Base-by-base conservation (phyloP, 2,329 filamentous ascomycete species). In the Lasiodiplodia theobromae region DNA sequence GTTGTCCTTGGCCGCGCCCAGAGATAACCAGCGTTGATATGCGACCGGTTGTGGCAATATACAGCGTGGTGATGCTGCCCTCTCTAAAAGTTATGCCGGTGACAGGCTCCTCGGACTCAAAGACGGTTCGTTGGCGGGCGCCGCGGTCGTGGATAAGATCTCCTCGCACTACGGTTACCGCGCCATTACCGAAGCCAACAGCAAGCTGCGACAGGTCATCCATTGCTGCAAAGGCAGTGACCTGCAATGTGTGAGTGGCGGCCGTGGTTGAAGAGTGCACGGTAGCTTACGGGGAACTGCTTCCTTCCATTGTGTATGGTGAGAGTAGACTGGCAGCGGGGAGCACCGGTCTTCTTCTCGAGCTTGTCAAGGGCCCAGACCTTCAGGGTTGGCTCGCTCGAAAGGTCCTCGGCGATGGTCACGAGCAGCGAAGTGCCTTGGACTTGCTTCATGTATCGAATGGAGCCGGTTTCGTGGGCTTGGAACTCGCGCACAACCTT, bases 361-460 rank as follows among this genome's bases (percentile, higher is more conserved):
- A 91, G 86, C 81, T 94, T 96, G 78, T 98, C 94, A 73, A 99
- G 85, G 25, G 93, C 95, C 96, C 96, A 99, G n/a, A 98, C 95
- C 79, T 97, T 98, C 70, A 99, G 82, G 23, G 95, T 87, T 0
- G 96, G 95, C 74, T 98, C 94, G 74, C 88, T 91, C 49, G 92
- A 92, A 65, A 97, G 84, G 75, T 98, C 94, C 80, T 99, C 96
- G 69, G 91, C 88, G 69, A 95, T 85, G 0, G 96, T 98, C 44
- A 97, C 89, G 34, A 99, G 85, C 71, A 97, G 82, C 66, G 93
- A 91, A 0, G 94, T 97, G 44, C 92, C 92, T 71, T 94, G 92
- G 37, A 98, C 87, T 81, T 97, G 95, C 80, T 91, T 93, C 88
- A 98, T 94, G 79, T 97, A 92, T 38, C 92, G 96, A 76, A 98